A percentile compares a stretch with the other conserved stretches of the same genome.
Evolutionary conservation across 2,329 filamentous ascomycete genomes (phyloP).

Genomic region (Cryoendolithus antarcticus): DNA sequence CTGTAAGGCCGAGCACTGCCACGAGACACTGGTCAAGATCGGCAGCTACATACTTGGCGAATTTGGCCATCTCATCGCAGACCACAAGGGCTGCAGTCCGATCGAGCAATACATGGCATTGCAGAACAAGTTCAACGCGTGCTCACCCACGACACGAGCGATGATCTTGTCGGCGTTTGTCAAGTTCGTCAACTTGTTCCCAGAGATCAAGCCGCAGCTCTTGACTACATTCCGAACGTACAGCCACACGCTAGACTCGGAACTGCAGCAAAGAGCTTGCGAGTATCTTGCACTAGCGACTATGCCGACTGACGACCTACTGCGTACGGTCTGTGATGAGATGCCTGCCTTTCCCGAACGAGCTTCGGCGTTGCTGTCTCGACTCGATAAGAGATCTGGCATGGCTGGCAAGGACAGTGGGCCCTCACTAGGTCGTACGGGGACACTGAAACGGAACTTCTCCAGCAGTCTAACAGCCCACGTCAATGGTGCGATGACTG

Average conservation of each 20-base stretch:
- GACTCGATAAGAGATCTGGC: constrained; percentile 87
- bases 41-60: constrained; percentile 92
- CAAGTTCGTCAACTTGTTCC: constrained; percentile 97
- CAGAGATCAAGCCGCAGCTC: constrained; percentile 93
- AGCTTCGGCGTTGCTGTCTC: constrained; percentile 78
- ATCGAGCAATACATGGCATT: constrained; percentile 95
- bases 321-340: constrained; percentile 90
- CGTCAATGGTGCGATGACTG: constrained; percentile 23
- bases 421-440: constrained; percentile 55
- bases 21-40: constrained; percentile 96
- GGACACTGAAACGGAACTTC: constrained; percentile 76
- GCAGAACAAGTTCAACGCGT: constrained; percentile 77
- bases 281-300: constrained; percentile 83
- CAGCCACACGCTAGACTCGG: constrained; percentile 87
- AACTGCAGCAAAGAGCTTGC: constrained; percentile 90
- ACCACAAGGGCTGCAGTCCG: constrained; percentile 81
- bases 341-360: constrained; percentile 98
- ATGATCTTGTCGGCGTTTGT: constrained; percentile 93
- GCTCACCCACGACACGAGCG: constrained; percentile 77
- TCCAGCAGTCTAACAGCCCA: constrained; percentile 38
- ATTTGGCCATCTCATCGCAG: constrained; percentile 91
- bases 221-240: constrained; percentile 83
- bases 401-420: constrained; percentile 69
- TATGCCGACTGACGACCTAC: constrained; percentile 75
- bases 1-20: constrained; percentile 82